phyloP scores from a whole-genome alignment of 371 early-diverging fungal genomes.

The Mortierella polycephala region DNA sequence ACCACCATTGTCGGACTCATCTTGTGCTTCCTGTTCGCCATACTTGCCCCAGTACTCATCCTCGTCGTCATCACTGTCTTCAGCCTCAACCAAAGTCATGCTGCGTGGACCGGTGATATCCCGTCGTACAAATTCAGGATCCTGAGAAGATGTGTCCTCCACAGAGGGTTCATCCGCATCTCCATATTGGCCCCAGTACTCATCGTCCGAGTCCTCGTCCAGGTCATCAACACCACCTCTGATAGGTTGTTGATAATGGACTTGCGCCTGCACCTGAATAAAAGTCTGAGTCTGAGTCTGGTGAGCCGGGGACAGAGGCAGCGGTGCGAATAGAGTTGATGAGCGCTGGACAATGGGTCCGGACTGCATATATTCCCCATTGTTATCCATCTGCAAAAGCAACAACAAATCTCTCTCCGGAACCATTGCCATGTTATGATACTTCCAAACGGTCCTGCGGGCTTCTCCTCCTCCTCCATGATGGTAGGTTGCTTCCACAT shows the following conservation, averaged over 20 bases:
- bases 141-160: too few relatives aligned
- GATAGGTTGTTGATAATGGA: not conserved
- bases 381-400: not conserved
- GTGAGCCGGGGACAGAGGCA: too few relatives aligned
- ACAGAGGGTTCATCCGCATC: not conserved
- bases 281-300: too few relatives aligned
- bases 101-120: too few relatives aligned
- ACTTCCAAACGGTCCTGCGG: constrained; percentile 8
- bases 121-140: too few relatives aligned
- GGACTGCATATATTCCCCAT: not conserved
- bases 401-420: constrained; percentile 1
- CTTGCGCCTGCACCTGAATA: not conserved
- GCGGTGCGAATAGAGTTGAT: too few relatives aligned
- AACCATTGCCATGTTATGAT: constrained; percentile 14
- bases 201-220: constrained; percentile 32
- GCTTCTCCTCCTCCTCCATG: not conserved
- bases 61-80: constrained; percentile 15
- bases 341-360: not conserved
- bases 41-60: constrained; percentile 45
- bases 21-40: constrained; percentile 6
- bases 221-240: constrained; percentile 3
- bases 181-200: constrained; percentile 46
- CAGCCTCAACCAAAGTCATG: not conserved
- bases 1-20: not conserved
- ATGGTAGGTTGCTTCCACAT: not conserved